phyloP scores from a whole-genome alignment of 2,329 filamentous ascomycete genomes.

The Diaporthe caulivora region DNA sequence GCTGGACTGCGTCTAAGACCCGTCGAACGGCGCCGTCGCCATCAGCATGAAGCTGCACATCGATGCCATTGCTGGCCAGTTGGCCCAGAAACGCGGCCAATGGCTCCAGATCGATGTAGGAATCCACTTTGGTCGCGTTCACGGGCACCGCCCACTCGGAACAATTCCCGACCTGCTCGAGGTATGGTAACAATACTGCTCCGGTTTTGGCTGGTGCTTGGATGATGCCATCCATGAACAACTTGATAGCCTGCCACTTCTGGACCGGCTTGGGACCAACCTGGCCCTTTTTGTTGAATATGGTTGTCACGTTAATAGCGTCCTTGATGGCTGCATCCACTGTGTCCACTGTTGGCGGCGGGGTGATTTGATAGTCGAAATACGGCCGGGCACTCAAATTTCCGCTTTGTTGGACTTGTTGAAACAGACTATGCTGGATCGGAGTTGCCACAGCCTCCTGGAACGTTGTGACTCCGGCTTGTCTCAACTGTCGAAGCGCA shows the following conservation, averaged over 20 bases:
- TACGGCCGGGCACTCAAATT: background rate
- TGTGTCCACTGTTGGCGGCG: background rate
- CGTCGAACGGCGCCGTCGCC: conserved; percentile 1
- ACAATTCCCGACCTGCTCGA: background rate
- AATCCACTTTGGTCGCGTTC: background rate
- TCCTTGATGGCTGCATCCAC: background rate
- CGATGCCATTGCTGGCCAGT: background rate
- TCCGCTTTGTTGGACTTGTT: background rate
- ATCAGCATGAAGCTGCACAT: conserved; percentile 6
- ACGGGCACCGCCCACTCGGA: background rate
- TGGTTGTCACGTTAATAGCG: background rate
- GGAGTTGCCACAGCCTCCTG: background rate
- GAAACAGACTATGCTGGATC: background rate
- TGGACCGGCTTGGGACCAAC: background rate
- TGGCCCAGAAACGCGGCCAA: background rate
- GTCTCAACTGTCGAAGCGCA: background rate
- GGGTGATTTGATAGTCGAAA: background rate
- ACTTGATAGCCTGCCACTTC: conserved; percentile 3
- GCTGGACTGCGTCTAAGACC: background rate
- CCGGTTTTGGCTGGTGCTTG: background rate
- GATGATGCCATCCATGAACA: background rate
- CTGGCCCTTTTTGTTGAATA: background rate
- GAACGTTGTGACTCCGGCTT: background rate
- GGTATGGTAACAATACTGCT: background rate
- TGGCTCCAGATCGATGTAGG: background rate